Evolutionary conservation across 2,329 filamentous ascomycete genomes (phyloP).

Genomic region (Fusarium brachygibbosum): DNA sequence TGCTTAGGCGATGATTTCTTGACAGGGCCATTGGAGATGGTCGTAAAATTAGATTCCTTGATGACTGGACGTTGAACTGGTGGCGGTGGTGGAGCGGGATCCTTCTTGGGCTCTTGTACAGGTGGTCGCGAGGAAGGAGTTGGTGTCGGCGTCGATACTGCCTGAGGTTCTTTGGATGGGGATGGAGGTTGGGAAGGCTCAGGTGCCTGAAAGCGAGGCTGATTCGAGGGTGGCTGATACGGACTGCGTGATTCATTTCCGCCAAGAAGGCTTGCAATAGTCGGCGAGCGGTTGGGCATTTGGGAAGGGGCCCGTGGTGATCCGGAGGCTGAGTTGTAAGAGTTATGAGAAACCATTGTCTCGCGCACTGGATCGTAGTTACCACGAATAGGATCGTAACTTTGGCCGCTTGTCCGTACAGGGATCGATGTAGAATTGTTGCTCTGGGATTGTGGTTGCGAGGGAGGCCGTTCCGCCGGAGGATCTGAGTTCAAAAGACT

Average conservation of each 20-base stretch:
- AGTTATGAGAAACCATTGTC: constrained; percentile 69
- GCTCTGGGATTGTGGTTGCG: constrained; percentile 46
- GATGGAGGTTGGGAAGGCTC: constrained; percentile 60
- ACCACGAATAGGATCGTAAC: constrained; percentile 92
- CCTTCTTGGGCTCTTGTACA: constrained; percentile 56
- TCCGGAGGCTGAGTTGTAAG: constrained; percentile 59
- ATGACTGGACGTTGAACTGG: constrained; percentile 53
- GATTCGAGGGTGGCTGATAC: constrained; percentile 47
- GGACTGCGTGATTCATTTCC: constrained; percentile 47
- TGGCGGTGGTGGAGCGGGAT: constrained; percentile 53
- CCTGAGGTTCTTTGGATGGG: constrained; percentile 56
- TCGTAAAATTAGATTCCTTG: constrained; percentile 58
- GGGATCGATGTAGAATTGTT: constrained; percentile 61
- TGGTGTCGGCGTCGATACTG: constrained; percentile 51
- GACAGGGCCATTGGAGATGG: constrained; percentile 57
- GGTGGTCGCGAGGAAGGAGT: constrained; percentile 53
- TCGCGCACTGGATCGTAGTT: constrained; percentile 75
- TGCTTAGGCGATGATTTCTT: constrained; percentile 65
- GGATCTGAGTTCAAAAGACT: constrained; percentile 68
- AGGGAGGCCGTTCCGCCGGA: constrained; percentile 43
- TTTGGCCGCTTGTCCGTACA: constrained; percentile 78
- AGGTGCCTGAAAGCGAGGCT: constrained; percentile 52
- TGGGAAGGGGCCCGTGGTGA: constrained; percentile 64
- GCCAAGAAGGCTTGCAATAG: constrained; percentile 88
- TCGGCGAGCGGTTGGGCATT: constrained; percentile 72